These are phyloP conservation scores for Fonsecaea monophora DNA, from an alignment of 2,329 filamentous ascomycete species.

Conservation along the genomic window DNA sequence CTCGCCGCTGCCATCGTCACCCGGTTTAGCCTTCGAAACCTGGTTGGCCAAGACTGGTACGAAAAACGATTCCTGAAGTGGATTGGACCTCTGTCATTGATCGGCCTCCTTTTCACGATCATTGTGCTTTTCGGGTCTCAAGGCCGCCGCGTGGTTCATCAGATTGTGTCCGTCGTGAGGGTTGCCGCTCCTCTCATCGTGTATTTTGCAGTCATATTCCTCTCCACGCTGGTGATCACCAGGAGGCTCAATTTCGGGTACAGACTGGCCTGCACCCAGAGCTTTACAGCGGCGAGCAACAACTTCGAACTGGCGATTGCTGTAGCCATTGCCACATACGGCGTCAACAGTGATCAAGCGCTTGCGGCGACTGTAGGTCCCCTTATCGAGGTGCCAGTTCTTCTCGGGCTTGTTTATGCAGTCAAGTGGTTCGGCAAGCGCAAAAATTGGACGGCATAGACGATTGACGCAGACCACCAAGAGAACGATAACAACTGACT, in stretches of 20 bases:
- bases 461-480: not conserved
- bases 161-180: slow-evolving; percentile 81
- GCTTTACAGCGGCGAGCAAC: slow-evolving; percentile 88
- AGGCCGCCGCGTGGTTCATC: slow-evolving; percentile 75
- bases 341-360: slow-evolving; percentile 77
- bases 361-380: slow-evolving; percentile 84
- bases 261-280: slow-evolving; percentile 73
- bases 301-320: slow-evolving; percentile 94
- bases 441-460: slow-evolving; percentile 19
- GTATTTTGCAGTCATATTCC: slow-evolving; percentile 80
- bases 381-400: slow-evolving; percentile 82
- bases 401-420: slow-evolving; percentile 78
- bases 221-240: slow-evolving; percentile 67
- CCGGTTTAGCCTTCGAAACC: slow-evolving; percentile 65
- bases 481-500: not conserved
- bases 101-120: slow-evolving; percentile 87
- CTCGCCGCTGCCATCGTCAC: slow-evolving; percentile 80
- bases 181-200: slow-evolving; percentile 81
- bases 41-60: slow-evolving; percentile 66
- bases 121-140: slow-evolving; percentile 84
- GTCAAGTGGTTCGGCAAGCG: slow-evolving; percentile 58
- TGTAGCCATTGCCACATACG: slow-evolving; percentile 82
- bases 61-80: slow-evolving; percentile 72
- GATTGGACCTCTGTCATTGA: slow-evolving; percentile 74
- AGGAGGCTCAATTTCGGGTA: slow-evolving; percentile 77